Percentiles rank a stretch among this genome's conserved stretches.
These are phyloP conservation scores for Podaxis rugospora DNA, from an alignment of 768 basidiomycete genomes.

Conservation along the genomic window DNA sequence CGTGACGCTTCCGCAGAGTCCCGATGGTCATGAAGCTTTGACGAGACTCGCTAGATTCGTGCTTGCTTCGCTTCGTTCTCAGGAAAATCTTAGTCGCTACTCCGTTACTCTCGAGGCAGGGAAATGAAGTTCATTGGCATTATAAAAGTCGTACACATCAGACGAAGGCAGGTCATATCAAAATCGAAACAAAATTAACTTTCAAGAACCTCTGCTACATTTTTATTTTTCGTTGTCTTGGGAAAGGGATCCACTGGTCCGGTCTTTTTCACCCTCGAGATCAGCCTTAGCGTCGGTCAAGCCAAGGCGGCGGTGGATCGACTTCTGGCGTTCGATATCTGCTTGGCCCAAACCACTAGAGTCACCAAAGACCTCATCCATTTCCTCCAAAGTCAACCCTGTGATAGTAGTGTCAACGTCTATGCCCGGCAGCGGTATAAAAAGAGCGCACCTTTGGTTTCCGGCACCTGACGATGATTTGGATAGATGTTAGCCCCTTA, in stretches of 20 bases:
- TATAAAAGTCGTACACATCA: not conserved
- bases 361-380: slow-evolving; percentile 74
- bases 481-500: slow-evolving; percentile 5
- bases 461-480: slow-evolving; percentile 45
- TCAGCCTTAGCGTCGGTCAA: slow-evolving; percentile 27
- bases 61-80: not conserved
- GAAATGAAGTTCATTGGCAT: not conserved
- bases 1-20: slow-evolving; percentile 26
- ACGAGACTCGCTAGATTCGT: not conserved
- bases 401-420: slow-evolving; percentile 1
- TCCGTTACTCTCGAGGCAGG: not conserved
- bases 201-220: not conserved
- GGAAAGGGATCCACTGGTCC: slow-evolving; percentile 13
- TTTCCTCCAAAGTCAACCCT: slow-evolving; percentile 68
- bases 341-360: slow-evolving; percentile 46
- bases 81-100: not conserved
- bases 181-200: not conserved
- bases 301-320: slow-evolving; percentile 62
- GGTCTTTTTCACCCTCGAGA: slow-evolving; percentile 18
- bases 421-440: not conserved
- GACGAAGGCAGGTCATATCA: not conserved
- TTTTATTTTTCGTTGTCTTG: slow-evolving; percentile 6
- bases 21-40: slow-evolving; percentile 16
- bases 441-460: slow-evolving; percentile 54
- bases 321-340: slow-evolving; percentile 44